phyloP scores from a whole-genome alignment of 345 rosid species.

The Arabidopsis suecica region DNA sequence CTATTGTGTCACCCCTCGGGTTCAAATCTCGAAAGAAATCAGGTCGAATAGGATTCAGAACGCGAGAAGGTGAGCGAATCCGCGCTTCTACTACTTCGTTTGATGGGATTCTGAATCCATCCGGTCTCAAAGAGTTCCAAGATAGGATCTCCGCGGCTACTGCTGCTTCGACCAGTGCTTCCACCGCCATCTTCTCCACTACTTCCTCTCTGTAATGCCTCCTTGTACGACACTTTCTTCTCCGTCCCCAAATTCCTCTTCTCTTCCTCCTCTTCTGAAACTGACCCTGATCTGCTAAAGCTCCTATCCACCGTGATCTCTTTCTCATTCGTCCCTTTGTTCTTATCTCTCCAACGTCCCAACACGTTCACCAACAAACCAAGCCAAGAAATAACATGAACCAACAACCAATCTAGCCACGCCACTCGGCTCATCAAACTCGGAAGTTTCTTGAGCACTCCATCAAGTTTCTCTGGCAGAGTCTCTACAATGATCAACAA shows the following conservation, averaged over 20 bases:
- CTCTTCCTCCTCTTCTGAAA: conserved; percentile 25
- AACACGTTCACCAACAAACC: conserved; percentile 39
- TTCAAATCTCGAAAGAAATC: background rate
- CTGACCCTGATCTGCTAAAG: conserved; percentile 41
- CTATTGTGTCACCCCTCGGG: background rate
- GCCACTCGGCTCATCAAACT: conserved; percentile 44
- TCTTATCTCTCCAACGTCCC: conserved; percentile 44
- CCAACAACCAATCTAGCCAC: conserved; percentile 46
- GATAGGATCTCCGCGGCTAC: conserved; percentile 45
- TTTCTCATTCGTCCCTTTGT: conserved; percentile 55
- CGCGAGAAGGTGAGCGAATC: conserved; percentile 35
- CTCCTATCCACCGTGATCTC: conserved; percentile 54
- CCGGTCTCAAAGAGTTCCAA: conserved; percentile 61
- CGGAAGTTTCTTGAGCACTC: conserved; percentile 40
- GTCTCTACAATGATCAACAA: conserved; percentile 48
- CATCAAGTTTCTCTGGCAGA: conserved; percentile 60
- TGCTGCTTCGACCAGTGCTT: conserved; percentile 22
- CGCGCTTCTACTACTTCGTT: conserved; percentile 25
- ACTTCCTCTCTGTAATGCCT: conserved; percentile 56
- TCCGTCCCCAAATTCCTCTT: background rate
- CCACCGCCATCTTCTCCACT: conserved; percentile 39
- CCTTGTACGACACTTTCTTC: conserved; percentile 53
- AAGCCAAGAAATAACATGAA: conserved; percentile 50
- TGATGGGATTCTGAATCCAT: conserved; percentile 54
- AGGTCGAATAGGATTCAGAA: conserved; percentile 35